These are phyloP conservation scores for Clonostachys chloroleuca DNA, from an alignment of 2,329 filamentous ascomycete species.

Conservation along the genomic window DNA sequence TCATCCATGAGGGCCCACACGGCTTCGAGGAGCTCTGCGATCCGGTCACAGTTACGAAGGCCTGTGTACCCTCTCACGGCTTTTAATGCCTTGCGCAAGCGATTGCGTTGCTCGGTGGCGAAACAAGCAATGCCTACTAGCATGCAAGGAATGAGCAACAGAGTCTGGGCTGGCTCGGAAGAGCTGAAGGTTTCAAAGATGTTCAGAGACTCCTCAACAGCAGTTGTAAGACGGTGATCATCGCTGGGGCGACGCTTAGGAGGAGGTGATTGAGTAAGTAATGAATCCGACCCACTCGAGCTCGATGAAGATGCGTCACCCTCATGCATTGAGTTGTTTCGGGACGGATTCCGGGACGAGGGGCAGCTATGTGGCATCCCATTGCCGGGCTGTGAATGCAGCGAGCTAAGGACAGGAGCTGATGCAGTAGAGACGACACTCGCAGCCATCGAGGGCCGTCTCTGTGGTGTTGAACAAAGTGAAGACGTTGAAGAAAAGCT, in stretches of 20 bases:
- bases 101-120: slow-evolving; percentile 43
- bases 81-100: slow-evolving; percentile 43
- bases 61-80: slow-evolving; percentile 55
- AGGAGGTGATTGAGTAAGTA: slow-evolving; percentile 30
- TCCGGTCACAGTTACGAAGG: slow-evolving; percentile 52
- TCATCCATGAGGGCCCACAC: slow-evolving; percentile 56
- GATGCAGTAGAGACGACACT: slow-evolving; percentile 14
- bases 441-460: slow-evolving; percentile 28
- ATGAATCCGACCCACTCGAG: background rate
- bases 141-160: slow-evolving; percentile 56
- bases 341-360: slow-evolving; percentile 25
- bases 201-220: slow-evolving; percentile 51
- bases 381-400: slow-evolving; percentile 5
- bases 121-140: slow-evolving; percentile 59
- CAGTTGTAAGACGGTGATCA: slow-evolving; percentile 45
- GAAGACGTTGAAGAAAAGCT: slow-evolving; percentile 12
- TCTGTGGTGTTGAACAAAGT: slow-evolving; percentile 10
- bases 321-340: slow-evolving; percentile 35
- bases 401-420: slow-evolving; percentile 7
- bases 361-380: slow-evolving; percentile 20
- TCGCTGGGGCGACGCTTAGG: slow-evolving; percentile 43
- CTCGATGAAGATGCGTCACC: slow-evolving; percentile 9
- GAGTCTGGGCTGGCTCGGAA: slow-evolving; percentile 53
- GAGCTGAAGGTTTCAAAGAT: slow-evolving; percentile 52
- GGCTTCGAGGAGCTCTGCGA: slow-evolving; percentile 48